These are phyloP conservation scores for Lachnellula hyalina DNA, from an alignment of 2,329 filamentous ascomycete genomes.

Conservation along the genomic window DNA sequence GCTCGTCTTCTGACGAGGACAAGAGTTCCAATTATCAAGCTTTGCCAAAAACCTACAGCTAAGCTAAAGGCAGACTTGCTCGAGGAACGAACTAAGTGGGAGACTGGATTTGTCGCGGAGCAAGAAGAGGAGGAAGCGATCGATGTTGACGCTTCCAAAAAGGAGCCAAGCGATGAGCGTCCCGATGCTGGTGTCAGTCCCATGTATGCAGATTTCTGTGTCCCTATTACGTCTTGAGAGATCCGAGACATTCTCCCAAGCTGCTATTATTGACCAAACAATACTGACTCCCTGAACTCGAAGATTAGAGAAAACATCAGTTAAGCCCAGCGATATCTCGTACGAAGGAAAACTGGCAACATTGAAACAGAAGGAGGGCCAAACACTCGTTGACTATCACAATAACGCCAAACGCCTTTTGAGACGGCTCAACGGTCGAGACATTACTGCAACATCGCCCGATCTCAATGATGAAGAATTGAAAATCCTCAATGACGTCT, in stretches of 20 bases:
- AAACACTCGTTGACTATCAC: slow-evolving; percentile 29
- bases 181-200: background rate
- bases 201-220: no score
- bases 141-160: background rate
- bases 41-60: slow-evolving; percentile 66
- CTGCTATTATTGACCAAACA: no score
- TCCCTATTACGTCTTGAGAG: no score
- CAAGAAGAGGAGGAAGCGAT: slow-evolving; percentile 31
- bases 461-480: slow-evolving; percentile 35
- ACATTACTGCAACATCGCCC: slow-evolving; percentile 20
- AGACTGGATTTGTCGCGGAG: slow-evolving; percentile 43
- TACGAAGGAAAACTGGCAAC: slow-evolving; percentile 13
- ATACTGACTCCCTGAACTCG: no score
- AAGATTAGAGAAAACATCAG: background rate
- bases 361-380: slow-evolving; percentile 27
- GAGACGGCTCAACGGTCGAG: slow-evolving; percentile 26
- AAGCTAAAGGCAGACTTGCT: slow-evolving; percentile 56
- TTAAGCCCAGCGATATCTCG: background rate
- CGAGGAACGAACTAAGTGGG: slow-evolving; percentile 67
- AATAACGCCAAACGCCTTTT: slow-evolving; percentile 27
- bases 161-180: slow-evolving; percentile 23
- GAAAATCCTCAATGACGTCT: slow-evolving; percentile 46
- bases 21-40: slow-evolving; percentile 80
- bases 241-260: no score
- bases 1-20: slow-evolving; percentile 74